A percentile compares a stretch with the other conserved stretches of the same genome.
Evolutionary conservation across 495 filamentous ascomycete species (phyloP).

Genomic region (Neurospora terricola): DNA sequence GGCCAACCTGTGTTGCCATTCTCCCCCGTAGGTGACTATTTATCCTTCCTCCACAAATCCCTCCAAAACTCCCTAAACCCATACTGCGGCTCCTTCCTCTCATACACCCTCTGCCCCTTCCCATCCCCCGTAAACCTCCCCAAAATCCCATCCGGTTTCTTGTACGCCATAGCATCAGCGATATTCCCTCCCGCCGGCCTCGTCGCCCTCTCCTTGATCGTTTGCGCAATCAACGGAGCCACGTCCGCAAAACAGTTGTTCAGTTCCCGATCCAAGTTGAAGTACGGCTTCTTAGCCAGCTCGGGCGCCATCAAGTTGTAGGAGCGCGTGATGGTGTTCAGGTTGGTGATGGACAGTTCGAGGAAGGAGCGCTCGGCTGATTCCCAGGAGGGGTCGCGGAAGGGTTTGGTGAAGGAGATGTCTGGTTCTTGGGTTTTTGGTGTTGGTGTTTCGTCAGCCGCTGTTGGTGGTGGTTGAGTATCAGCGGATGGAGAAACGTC

Average conservation of each 20-base stretch:
- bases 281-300: conserved; percentile 89
- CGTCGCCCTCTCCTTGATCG: conserved; percentile 60
- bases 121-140: conserved; percentile 36
- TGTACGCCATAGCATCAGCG: conserved; percentile 17
- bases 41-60: conserved; percentile 48
- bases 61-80: conserved; percentile 82
- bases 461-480: not conserved
- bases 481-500: not conserved
- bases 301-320: conserved; percentile 94
- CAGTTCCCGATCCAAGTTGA: conserved; percentile 74
- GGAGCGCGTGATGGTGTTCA: conserved; percentile 72
- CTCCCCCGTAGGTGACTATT: not conserved
- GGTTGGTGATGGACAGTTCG: conserved; percentile 61
- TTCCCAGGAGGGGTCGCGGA: conserved; percentile 60
- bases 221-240: conserved; percentile 60
- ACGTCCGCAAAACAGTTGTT: conserved; percentile 73
- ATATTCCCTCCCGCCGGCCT: conserved; percentile 27
- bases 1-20: no score
- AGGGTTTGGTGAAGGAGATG: conserved; percentile 33
- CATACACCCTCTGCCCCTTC: conserved; percentile 51
- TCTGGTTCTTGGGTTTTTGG: conserved; percentile 7
- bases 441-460: not conserved
- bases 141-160: conserved; percentile 21
- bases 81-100: conserved; percentile 64
- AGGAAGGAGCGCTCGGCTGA: conserved; percentile 66